Percentiles rank a stretch among this genome's conserved stretches.
These are phyloP conservation scores for Ceratocystis cacaofunesta DNA, from an alignment of 2,329 filamentous ascomycete species.

Conservation along the genomic window DNA sequence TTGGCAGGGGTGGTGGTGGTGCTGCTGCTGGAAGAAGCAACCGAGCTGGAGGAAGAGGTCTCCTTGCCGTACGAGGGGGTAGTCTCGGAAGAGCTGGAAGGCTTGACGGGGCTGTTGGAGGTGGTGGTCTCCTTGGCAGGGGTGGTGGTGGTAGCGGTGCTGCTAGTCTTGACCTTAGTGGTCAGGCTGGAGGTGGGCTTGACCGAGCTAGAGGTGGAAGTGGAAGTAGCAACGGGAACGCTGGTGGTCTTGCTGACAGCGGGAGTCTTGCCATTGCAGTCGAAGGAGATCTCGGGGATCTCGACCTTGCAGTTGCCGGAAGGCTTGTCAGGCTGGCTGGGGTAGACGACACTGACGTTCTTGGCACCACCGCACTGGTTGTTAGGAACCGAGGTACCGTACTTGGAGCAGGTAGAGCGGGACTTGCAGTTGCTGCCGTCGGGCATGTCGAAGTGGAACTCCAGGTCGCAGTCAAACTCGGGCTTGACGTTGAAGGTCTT, in stretches of 20 bases:
- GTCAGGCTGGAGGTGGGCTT: constrained; percentile 17
- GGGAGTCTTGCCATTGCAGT: constrained; percentile 37
- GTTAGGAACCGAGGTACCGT: constrained; percentile 61
- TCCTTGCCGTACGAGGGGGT: not conserved
- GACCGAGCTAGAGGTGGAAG: constrained; percentile 19
- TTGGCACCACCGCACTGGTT: constrained; percentile 83
- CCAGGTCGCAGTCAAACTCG: constrained; percentile 62
- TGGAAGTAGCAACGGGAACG: constrained; percentile 11
- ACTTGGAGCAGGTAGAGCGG: constrained; percentile 48
- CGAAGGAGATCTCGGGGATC: constrained; percentile 60
- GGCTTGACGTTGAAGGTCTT: constrained; percentile 56
- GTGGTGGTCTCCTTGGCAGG: constrained; percentile 15
- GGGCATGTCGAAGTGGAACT: constrained; percentile 78
- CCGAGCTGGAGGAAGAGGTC: constrained; percentile 19
- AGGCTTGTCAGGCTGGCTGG: constrained; percentile 40
- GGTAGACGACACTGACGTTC: constrained; percentile 57
- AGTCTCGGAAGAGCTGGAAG: constrained; percentile 16
- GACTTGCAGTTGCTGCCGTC: constrained; percentile 75
- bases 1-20: constrained; percentile 18
- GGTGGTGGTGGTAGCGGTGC: not conserved
- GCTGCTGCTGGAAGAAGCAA: constrained; percentile 12
- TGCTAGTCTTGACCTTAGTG: constrained; percentile 14
- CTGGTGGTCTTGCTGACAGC: constrained; percentile 7
- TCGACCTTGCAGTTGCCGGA: constrained; percentile 53
- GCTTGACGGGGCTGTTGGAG: constrained; percentile 19